Evolutionary conservation across 352 stramenopile species (phyloP), one percentile per base, ranked within the genome.

Genomic region (Phytophthora capsici): DNA sequence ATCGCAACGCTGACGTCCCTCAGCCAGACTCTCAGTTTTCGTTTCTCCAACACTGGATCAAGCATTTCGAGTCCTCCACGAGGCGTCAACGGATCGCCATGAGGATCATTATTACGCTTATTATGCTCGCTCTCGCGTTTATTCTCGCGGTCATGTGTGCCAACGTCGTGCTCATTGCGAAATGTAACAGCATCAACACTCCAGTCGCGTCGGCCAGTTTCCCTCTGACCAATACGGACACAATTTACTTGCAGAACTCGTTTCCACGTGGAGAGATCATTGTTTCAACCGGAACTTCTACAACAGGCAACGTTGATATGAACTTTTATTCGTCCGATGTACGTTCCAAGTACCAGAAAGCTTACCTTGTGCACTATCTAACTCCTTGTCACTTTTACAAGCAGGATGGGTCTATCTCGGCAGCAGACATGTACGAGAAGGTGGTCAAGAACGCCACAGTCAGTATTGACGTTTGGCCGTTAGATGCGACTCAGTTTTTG

Each of bases 151-250:
- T 86, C 19, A 79, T 86, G 69, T 77, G 71, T 43, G 67, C 80
- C 32, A 94, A 85, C 47, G 79, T 91, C 8, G 75, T 90, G 19
- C 88, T 94, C 34, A 65, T 82, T 10, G 73, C 80, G 12, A 89
- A 94, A 57, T 91, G 85, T 68, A 80, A 73, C 61, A 84, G 73
- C 19, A 88, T 91, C 23, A 76, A 80, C 51, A 87, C 77, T 57
- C 60, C 74, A 5, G 59, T 87, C 32, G 65, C 73, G n/a, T 71
- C 80, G 0, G 49, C 67, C 25, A 84, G 38, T 40, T 73, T 78
- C 43, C 59, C 78, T 40, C 45, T 93, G 1, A 51, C 88, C 14
- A 66, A 78, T 7, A 48, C 53, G 23, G 52, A 51, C 2, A 58
- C 25, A 1, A 61, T 89, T 34, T 38, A 55, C 17, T 36, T 89